Evolutionary conservation across 805 yeast species (phyloP).

Genomic region (Teunomyces kruisii): DNA sequence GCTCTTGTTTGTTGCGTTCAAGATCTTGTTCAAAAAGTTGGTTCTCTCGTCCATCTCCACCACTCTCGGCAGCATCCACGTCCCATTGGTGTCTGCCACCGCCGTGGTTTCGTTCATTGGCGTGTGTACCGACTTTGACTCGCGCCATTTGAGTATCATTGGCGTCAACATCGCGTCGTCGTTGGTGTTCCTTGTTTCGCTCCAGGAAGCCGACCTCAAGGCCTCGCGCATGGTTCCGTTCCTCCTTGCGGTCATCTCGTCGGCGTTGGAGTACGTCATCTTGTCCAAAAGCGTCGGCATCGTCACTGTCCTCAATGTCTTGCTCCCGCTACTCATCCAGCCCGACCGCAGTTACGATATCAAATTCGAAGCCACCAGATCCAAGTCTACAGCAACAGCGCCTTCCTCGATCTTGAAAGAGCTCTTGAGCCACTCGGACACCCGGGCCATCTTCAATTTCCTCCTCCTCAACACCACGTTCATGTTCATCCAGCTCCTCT

Average conservation of each 20-base stretch:
- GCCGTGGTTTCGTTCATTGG: not conserved
- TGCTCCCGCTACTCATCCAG: constrained; percentile 21
- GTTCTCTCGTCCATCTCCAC: constrained; percentile 10
- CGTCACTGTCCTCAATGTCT: constrained; percentile 10
- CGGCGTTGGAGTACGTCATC: constrained; percentile 21
- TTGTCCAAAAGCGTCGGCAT: constrained; percentile 9
- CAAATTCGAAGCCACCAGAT: not conserved
- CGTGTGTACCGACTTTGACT: constrained; percentile 1
- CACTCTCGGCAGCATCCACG: constrained; percentile 4
- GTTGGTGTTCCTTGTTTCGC: constrained; percentile 22
- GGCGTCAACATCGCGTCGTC: constrained; percentile 26
- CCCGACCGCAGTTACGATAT: constrained; percentile 14
- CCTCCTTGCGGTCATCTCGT: constrained; percentile 17
- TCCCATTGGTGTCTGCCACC: not conserved
- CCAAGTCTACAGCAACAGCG: not conserved
- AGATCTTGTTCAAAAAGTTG: constrained; percentile 9
- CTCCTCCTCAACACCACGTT: constrained; percentile 82
- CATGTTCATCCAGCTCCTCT: constrained; percentile 90
- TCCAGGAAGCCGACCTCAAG: constrained; percentile 21
- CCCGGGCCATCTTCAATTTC: constrained; percentile 86
- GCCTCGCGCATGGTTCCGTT: constrained; percentile 15
- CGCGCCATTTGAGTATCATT: constrained; percentile 14
- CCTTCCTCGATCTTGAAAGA: constrained; percentile 24
- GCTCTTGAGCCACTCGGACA: constrained; percentile 51
- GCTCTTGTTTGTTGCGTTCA: constrained; percentile 15